Conservation (phyloP, 257 asterid genomes). For the Jacaranda mimosifolia region DNA sequence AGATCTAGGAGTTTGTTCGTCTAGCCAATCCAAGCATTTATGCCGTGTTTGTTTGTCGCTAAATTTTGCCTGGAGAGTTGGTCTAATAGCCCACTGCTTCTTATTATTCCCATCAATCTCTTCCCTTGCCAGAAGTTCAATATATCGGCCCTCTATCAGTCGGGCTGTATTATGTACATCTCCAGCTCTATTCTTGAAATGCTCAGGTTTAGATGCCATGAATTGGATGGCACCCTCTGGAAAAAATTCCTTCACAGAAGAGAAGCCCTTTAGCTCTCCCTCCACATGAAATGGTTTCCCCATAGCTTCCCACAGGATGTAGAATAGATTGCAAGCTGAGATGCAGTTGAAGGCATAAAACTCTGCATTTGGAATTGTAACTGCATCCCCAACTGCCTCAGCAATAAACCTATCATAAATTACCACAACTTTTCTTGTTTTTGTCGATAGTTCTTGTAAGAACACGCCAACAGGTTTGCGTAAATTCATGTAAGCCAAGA, state of each 20-base stretch:
- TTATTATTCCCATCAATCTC: conserved; percentile 51
- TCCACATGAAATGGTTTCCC: conserved; percentile 49
- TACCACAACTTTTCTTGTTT: conserved; percentile 32
- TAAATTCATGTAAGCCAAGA: conserved; percentile 40
- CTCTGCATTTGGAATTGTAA: conserved; percentile 44
- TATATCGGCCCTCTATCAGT: conserved; percentile 44
- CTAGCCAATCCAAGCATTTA: conserved; percentile 57
- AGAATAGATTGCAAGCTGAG: conserved; percentile 50
- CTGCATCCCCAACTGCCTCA: conserved; percentile 47
- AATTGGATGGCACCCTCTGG: conserved; percentile 33
- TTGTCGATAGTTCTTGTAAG: conserved; percentile 28
- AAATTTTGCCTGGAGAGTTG: conserved; percentile 16
- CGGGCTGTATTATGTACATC: conserved; percentile 54
- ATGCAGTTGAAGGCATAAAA: conserved; percentile 55
- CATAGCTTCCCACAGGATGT: conserved; percentile 41
- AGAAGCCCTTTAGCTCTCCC: conserved; percentile 13
- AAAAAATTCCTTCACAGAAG: conserved; percentile 41
- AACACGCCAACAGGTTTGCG: conserved; percentile 32
- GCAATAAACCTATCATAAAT: conserved; percentile 47
- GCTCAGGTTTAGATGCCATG: conserved; percentile 26
- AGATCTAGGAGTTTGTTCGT: conserved; percentile 44
- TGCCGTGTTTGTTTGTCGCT: conserved; percentile 6
- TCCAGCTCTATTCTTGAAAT: conserved; percentile 45
- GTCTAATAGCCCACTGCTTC: conserved; percentile 56
- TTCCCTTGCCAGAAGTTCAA: conserved; percentile 43